Evolutionary conservation across 345 rosid genomes (phyloP).

Genomic region (Leavenworthia alabamica): DNA sequence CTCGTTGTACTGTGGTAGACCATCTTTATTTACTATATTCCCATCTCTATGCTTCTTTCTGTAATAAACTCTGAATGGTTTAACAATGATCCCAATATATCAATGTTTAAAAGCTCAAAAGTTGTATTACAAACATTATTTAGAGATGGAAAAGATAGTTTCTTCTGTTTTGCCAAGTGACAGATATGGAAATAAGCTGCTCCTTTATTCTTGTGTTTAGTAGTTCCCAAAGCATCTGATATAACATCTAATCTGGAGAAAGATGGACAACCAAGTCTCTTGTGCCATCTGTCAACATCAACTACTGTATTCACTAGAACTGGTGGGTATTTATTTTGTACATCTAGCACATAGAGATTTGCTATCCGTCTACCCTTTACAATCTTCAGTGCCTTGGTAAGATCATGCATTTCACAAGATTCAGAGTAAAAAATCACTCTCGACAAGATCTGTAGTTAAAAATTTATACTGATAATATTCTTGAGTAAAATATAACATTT

Average conservation of each 20-base stretch:
- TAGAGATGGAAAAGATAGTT: neutral
- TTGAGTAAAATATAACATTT: no score
- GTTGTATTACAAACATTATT: neutral
- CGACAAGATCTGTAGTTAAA: no score
- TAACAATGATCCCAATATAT: neutral
- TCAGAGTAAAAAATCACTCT: neutral
- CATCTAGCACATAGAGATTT: neutral
- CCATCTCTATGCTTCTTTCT: no score
- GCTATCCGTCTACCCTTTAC: neutral
- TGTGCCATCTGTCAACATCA: neutral
- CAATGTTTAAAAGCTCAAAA: neutral
- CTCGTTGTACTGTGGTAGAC: no score
- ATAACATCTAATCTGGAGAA: neutral
- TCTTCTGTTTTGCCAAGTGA: neutral
- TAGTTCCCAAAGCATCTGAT: neutral
- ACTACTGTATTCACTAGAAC: neutral
- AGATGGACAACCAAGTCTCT: neutral
- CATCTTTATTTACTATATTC: no score
- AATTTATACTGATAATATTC: no score
- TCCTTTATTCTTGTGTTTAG: neutral
- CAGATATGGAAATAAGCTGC: neutral
- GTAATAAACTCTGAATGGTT: no score
- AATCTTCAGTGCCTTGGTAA: neutral
- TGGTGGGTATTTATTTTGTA: neutral
- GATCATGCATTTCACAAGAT: neutral